Percentiles rank a stretch among this genome's conserved stretches.
phyloP scores from a whole-genome alignment of 305 asterid genomes.

The Galium porrigens region DNA sequence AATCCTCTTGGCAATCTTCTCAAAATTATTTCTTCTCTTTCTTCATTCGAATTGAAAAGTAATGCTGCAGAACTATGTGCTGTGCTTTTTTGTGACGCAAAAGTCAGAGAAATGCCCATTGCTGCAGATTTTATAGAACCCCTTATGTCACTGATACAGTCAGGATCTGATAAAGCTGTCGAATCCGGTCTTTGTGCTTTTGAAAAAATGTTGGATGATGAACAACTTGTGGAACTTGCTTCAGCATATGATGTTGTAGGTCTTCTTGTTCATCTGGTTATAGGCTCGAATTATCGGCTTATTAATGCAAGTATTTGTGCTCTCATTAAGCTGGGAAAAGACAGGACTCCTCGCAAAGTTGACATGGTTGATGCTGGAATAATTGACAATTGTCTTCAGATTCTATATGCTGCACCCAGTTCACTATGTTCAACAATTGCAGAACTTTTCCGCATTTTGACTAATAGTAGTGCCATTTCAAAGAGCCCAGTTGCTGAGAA shows the following conservation, averaged over 20 bases:
- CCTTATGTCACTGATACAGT: constrained; percentile 52
- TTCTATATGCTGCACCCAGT: constrained; percentile 57
- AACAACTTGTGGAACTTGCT: constrained; percentile 47
- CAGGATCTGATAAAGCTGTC: constrained; percentile 43
- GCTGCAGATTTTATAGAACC: constrained; percentile 58
- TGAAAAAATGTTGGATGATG: constrained; percentile 63
- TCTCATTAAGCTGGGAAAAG: constrained; percentile 72
- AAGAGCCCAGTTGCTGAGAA: constrained; percentile 49
- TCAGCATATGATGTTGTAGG: constrained; percentile 47
- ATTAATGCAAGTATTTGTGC: constrained; percentile 68
- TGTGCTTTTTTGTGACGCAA: constrained; percentile 45
- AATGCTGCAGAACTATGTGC: constrained; percentile 61
- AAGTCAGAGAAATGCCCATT: constrained; percentile 37
- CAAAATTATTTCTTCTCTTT: constrained; percentile 40
- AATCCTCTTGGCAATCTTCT: constrained; percentile 47
- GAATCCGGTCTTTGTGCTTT: constrained; percentile 74
- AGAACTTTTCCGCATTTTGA: constrained; percentile 78
- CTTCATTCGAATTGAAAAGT: constrained; percentile 47
- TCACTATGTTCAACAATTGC: constrained; percentile 62
- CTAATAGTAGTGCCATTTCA: constrained; percentile 68
- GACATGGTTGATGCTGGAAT: constrained; percentile 79
- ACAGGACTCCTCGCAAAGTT: constrained; percentile 69
- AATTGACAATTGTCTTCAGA: constrained; percentile 59
- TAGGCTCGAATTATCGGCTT: constrained; percentile 56
- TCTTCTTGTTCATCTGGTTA: constrained; percentile 52